Evolutionary conservation across 805 yeast species (phyloP), one percentile per base, ranked within the genome.

Genomic region (Peterozyma toletana): DNA sequence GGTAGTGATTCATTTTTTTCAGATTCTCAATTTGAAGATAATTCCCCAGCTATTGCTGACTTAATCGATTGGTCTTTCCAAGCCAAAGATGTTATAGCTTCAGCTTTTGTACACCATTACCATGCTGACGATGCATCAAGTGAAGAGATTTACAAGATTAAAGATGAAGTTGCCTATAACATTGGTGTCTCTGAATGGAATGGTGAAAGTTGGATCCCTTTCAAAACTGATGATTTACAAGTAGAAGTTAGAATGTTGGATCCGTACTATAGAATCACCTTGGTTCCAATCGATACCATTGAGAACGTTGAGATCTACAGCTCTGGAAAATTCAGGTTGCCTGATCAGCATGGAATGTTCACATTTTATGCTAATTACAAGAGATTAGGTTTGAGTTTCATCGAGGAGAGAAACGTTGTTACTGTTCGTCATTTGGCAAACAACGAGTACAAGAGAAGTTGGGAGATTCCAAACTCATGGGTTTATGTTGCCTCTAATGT

Each of bases 311-410:
- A 79, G 55, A 59, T 67, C 15, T 81, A 77, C 55, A 65, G 64
- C 16, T 68, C 76, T 15, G 64, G 36, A 7, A 64, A 68, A 42
- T 88, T 93, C 63, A 73, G 73, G 39, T 64, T 88, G 34, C 99
- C 99, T 17, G 97, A 91, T 62, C 96, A 89, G 57, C 96, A 93
- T 63, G 99, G 99, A 45, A 85, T 93, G 76, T 93, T 89, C 67
- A 86, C 96, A 2, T 89, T 86, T 60, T 73, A 73, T 48, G 71
- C 85, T 38, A 83, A 85, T 54, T 90, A 90, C 68, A 76, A 76
- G 60, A 80, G 96, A 58, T 69, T 77, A 11, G 98, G 98, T 5
- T 71, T 73, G 53, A 71, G 86, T 18, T 89, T 71, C 62, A 59
- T 91, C 42, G 70, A 70, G 27, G 86, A 83, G 53, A 72, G 75